Conservation (phyloP, 2,329 filamentous ascomycete genomes). For the Chalaropsis ovoidea region DNA sequence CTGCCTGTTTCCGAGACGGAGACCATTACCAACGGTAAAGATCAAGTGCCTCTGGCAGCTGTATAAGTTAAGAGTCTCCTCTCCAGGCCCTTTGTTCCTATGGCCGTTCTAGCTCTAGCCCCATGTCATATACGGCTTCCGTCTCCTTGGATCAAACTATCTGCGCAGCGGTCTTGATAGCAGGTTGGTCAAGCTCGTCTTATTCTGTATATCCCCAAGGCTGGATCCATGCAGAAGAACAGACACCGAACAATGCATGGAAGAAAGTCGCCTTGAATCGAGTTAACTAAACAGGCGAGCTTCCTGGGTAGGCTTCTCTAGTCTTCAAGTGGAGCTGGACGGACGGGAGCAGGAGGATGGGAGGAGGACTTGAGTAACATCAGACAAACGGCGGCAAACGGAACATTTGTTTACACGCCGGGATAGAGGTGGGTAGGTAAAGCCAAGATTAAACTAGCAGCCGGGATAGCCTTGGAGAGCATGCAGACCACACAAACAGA, state of each 20-base stretch:
- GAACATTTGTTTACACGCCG: slow-evolving; percentile 2
- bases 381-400: slow-evolving; percentile 1
- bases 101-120: too few relatives aligned
- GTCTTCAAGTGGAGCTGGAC: background rate
- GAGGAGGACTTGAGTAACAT: slow-evolving; percentile 10
- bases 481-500: background rate
- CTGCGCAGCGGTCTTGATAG: too few relatives aligned
- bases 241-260: background rate
- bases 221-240: background rate
- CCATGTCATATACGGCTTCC: too few relatives aligned
- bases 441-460: background rate
- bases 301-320: background rate
- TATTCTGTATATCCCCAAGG: too few relatives aligned
- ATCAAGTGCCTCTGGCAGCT: background rate
- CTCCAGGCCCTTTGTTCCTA: too few relatives aligned
- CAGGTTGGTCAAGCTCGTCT: too few relatives aligned
- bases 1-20: background rate
- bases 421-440: background rate
- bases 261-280: background rate
- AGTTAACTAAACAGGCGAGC: background rate
- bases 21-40: background rate
- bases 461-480: background rate
- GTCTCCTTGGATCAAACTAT: too few relatives aligned
- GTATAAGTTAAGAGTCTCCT: background rate
- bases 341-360: background rate